Conservation (phyloP, 257 asterid species). For the Nicotiana tomentosiformis region DNA sequence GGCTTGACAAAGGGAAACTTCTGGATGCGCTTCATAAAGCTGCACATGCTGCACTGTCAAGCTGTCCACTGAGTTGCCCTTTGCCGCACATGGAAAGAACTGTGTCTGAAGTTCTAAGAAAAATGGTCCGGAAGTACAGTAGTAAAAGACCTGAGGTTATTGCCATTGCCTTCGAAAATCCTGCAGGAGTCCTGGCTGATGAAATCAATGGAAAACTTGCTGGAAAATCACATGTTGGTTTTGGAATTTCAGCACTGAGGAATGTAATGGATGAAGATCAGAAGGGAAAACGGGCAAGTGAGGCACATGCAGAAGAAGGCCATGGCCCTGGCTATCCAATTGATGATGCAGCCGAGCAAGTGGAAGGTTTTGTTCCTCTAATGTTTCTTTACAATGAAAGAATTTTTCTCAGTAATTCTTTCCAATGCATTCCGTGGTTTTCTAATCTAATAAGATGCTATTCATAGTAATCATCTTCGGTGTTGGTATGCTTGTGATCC, state of each 20-base stretch:
- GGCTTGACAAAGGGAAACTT: constrained; percentile 98
- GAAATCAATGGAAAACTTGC: constrained; percentile 71
- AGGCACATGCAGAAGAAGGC: constrained; percentile 41
- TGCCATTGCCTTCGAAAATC: constrained; percentile 81
- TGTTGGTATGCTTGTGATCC: constrained; percentile 1
- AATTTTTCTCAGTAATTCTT: neutral
- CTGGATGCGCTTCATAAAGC: constrained; percentile 94
- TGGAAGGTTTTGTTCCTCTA: constrained; percentile 46
- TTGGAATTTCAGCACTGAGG: constrained; percentile 49
- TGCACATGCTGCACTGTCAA: constrained; percentile 89
- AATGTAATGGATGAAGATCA: constrained; percentile 51
- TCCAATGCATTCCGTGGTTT: neutral
- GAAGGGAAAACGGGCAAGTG: constrained; percentile 32
- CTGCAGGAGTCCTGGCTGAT: constrained; percentile 73
- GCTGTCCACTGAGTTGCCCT: constrained; percentile 87
- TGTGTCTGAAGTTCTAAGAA: constrained; percentile 86
- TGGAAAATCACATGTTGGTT: constrained; percentile 41
- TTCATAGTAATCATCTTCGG: neutral
- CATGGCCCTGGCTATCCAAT: constrained; percentile 24
- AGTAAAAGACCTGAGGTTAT: constrained; percentile 94
- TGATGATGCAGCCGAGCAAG: constrained; percentile 31
- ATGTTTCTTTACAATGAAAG: constrained; percentile 8
- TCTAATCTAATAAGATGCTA: neutral
- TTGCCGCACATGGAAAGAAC: constrained; percentile 86
- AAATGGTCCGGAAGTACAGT: constrained; percentile 86